A percentile compares a stretch with the other conserved stretches of the same genome.
Evolutionary conservation across 495 filamentous ascomycete species (phyloP).

Genomic region (Mytilinidion resinicola): DNA sequence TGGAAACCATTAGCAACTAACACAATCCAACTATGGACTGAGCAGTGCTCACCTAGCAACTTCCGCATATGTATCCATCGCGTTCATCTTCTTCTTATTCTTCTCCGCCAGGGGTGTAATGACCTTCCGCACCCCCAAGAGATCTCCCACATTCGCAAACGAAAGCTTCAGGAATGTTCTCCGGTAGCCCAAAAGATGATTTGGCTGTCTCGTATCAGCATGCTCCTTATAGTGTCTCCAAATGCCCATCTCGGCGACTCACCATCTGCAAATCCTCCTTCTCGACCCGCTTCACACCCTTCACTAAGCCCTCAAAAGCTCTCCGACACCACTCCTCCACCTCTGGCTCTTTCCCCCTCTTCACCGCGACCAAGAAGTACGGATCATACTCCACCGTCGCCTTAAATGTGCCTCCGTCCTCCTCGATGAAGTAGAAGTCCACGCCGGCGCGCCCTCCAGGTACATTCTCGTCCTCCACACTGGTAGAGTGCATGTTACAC

Average conservation of each 20-base stretch:
- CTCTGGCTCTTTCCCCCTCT: slow-evolving; percentile 80
- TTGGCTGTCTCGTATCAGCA: slow-evolving; percentile 45
- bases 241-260: neutral
- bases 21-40: neutral
- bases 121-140: slow-evolving; percentile 73
- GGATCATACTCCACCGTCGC: slow-evolving; percentile 94
- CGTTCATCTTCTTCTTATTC: slow-evolving; percentile 88
- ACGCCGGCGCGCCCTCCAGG: slow-evolving; percentile 80
- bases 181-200: slow-evolving; percentile 88
- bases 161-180: slow-evolving; percentile 76
- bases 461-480: slow-evolving; percentile 75
- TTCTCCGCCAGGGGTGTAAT: slow-evolving; percentile 91
- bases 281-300: slow-evolving; percentile 66
- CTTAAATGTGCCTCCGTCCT: slow-evolving; percentile 90
- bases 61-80: slow-evolving; percentile 98
- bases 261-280: slow-evolving; percentile 89
- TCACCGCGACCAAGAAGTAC: slow-evolving; percentile 89
- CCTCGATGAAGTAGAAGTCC: slow-evolving; percentile 95
- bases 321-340: slow-evolving; percentile 93
- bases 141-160: slow-evolving; percentile 80
- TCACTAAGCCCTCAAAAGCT: slow-evolving; percentile 77
- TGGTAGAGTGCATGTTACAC: slow-evolving; percentile 87
- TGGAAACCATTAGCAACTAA: slow-evolving; percentile 38
- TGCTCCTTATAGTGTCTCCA: neutral
- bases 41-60: slow-evolving; percentile 65